Evolutionary conservation across 495 filamentous ascomycete species (phyloP).

Genomic region (Neurospora sp.): DNA sequence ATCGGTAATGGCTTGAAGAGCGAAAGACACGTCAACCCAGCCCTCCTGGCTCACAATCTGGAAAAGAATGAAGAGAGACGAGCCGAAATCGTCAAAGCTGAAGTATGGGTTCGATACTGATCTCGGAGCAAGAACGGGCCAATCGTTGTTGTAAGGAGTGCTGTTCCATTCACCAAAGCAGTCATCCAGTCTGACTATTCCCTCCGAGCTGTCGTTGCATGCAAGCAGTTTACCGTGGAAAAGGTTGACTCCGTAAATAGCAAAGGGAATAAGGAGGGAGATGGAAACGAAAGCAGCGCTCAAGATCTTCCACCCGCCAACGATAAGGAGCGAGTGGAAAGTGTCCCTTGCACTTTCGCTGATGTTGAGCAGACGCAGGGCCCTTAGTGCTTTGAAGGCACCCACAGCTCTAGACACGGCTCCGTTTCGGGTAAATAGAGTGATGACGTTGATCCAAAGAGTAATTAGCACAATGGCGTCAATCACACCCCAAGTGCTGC

Average conservation of each 20-base stretch:
- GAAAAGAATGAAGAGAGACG: constrained; percentile 90
- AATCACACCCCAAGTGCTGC: constrained; percentile 94
- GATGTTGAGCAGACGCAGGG: constrained; percentile 83
- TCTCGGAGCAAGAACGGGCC: constrained; percentile 75
- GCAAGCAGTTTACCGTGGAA: constrained; percentile 71
- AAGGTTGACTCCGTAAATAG: constrained; percentile 87
- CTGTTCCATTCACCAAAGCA: constrained; percentile 77
- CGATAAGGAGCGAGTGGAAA: constrained; percentile 91
- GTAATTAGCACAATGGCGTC: constrained; percentile 89
- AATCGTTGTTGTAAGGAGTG: constrained; percentile 59
- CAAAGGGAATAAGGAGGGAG: constrained; percentile 90
- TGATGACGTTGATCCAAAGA: constrained; percentile 89
- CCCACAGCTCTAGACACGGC: constrained; percentile 81
- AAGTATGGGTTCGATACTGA: constrained; percentile 72
- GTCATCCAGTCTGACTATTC: constrained; percentile 49
- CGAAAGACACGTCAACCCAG: constrained; percentile 85
- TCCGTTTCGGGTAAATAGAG: constrained; percentile 66
- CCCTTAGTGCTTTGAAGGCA: constrained; percentile 96
- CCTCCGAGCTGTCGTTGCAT: constrained; percentile 63
- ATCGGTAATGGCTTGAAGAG: constrained; percentile 73
- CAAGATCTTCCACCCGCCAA: constrained; percentile 86
- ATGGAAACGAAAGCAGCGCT: constrained; percentile 84
- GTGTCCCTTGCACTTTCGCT: constrained; percentile 93
- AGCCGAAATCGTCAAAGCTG: constrained; percentile 89
- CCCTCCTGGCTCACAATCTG: constrained; percentile 99